phyloP scores from a whole-genome alignment of 768 basidiomycete genomes.

The Melanogaster broomeanus region DNA sequence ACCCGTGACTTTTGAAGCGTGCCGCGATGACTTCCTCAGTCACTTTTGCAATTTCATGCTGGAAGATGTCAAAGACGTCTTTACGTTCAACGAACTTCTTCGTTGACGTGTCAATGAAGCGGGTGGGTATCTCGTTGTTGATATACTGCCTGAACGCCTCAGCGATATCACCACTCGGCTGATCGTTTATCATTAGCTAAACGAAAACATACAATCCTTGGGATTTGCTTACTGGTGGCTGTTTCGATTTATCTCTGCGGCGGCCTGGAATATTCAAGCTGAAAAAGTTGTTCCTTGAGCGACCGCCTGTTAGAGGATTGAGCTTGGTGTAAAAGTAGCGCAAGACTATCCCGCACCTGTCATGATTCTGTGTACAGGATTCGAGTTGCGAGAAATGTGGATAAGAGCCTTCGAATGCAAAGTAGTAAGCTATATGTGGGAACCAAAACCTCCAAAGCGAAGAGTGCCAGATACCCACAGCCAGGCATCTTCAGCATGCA shows the following conservation, averaged over 20 bases:
- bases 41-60: constrained; percentile 12
- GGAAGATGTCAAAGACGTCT: constrained; percentile 20
- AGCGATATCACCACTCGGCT: constrained; percentile 7
- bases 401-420: no score
- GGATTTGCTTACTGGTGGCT: not conserved
- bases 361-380: no score
- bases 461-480: no score
- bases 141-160: constrained; percentile 22
- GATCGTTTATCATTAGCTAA: not conserved
- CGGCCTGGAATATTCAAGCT: no score
- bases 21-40: constrained; percentile 16
- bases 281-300: no score
- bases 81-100: constrained; percentile 24
- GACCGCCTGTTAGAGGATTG: no score
- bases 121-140: constrained; percentile 25
- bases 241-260: not conserved
- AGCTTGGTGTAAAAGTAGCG: no score
- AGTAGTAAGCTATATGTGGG: no score
- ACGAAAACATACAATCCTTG: not conserved
- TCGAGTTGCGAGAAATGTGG: no score
- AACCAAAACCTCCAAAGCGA: no score
- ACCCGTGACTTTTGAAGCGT: not conserved
- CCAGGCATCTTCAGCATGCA: no score
- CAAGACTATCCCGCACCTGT: no score
- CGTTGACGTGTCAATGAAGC: constrained; percentile 23